phyloP scores from a whole-genome alignment of 78 protist species.

The Blattamonas nauphoetae region DNA sequence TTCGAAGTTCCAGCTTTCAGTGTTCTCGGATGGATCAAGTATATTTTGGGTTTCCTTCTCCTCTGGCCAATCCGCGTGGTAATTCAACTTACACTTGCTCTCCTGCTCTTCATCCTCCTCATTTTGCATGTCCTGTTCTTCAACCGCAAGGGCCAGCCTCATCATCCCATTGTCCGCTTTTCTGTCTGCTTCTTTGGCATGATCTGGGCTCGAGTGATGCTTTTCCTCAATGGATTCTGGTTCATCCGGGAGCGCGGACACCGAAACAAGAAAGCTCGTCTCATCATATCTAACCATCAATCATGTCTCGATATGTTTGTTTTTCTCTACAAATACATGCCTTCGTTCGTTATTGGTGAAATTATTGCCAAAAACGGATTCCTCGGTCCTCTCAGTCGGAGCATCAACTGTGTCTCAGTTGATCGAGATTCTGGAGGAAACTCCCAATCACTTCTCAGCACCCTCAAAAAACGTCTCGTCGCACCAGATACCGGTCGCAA shows the following conservation, averaged over 20 bases:
- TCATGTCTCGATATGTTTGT: neutral
- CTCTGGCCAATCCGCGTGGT: neutral
- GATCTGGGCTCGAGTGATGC: neutral
- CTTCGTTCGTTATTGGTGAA: neutral
- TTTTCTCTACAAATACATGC: neutral
- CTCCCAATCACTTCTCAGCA: neutral
- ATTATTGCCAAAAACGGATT: neutral
- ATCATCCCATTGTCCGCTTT: neutral
- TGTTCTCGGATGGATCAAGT: neutral
- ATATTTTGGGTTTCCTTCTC: neutral
- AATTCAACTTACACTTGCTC: neutral
- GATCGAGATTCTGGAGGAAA: neutral
- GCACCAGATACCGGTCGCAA: neutral
- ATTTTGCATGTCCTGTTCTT: neutral
- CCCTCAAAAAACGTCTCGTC: neutral
- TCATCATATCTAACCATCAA: neutral
- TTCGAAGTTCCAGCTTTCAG: neutral
- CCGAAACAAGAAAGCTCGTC: neutral
- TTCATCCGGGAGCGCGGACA: neutral
- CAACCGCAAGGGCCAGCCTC: neutral
- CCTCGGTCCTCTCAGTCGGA: neutral
- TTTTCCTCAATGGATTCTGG: neutral
- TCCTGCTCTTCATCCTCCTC: neutral
- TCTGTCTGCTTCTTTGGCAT: neutral
- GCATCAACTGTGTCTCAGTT: neutral